A percentile compares a stretch with the other conserved stretches of the same genome.
Evolutionary conservation across 768 basidiomycete species (phyloP).

Genomic region (Boletales sp.): DNA sequence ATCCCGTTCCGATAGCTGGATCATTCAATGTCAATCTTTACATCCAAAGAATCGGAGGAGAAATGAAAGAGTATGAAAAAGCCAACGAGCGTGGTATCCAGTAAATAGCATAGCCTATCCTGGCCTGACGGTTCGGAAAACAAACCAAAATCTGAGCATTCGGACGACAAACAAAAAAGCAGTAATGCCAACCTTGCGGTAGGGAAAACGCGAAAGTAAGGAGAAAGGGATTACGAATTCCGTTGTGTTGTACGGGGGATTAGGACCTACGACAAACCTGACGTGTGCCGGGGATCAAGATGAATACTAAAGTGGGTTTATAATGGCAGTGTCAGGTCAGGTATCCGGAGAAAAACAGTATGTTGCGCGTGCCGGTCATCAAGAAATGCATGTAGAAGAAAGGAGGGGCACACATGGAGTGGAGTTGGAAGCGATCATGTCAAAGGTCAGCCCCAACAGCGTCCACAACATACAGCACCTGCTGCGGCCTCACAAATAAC

Average conservation of each 20-base stretch:
- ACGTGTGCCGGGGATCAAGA: not conserved
- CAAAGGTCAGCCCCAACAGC: slow-evolving; percentile 68
- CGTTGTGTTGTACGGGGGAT: slow-evolving; percentile 17
- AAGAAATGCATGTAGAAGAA: not conserved
- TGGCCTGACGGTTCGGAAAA: too few species aligned
- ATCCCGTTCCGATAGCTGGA: too few species aligned
- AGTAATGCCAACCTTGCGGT: too few species aligned
- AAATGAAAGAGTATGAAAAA: too few species aligned
- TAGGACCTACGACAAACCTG: slow-evolving; percentile 18
- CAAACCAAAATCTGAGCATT: too few species aligned
- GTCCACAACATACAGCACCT: slow-evolving; percentile 84
- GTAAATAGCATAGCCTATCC: too few species aligned
- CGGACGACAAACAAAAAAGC: too few species aligned
- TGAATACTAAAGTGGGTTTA: slow-evolving; percentile 9
- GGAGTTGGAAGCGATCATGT: slow-evolving; percentile 9
- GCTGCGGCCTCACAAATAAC: slow-evolving; percentile 80
- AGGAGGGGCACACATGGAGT: not conserved
- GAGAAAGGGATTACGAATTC: slow-evolving; percentile 15
- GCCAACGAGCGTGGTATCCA: too few species aligned
- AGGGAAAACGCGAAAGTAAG: not conserved
- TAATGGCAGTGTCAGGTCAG: slow-evolving; percentile 8
- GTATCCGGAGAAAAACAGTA: not conserved
- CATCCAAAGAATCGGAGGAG: too few species aligned
- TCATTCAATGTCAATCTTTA: too few species aligned
- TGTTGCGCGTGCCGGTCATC: slow-evolving; percentile 7